phyloP scores from a whole-genome alignment of 306 rosid species.

The Canavalia gladiata region DNA sequence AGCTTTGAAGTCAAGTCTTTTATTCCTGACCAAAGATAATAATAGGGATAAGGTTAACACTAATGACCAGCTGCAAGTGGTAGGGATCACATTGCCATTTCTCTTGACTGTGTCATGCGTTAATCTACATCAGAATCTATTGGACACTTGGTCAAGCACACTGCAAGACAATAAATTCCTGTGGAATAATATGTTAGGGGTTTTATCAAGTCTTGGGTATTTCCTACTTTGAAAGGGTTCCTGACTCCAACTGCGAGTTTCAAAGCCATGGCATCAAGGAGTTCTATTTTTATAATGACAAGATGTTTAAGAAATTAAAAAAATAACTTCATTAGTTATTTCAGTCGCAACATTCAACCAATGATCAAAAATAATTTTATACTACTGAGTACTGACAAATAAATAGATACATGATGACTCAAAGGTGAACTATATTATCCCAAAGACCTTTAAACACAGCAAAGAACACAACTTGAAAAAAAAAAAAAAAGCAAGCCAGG shows the following conservation, averaged over 20 bases:
- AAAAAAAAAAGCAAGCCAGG: slow-evolving; percentile 17
- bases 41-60: background rate
- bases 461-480: slow-evolving; percentile 25
- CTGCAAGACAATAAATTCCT: background rate
- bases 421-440: slow-evolving; percentile 15
- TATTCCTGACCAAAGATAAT: background rate
- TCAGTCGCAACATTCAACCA: slow-evolving; percentile 9
- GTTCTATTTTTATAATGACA: background rate
- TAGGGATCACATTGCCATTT: slow-evolving; percentile 10
- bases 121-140: slow-evolving; percentile 17
- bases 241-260: background rate
- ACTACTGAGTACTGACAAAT: background rate
- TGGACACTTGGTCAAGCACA: background rate
- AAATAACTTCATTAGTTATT: slow-evolving; percentile 10
- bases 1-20: background rate
- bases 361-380: background rate
- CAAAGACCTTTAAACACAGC: slow-evolving; percentile 20
- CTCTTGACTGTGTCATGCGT: background rate
- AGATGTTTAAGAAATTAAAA: background rate
- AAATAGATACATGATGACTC: slow-evolving; percentile 4
- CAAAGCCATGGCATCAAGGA: background rate
- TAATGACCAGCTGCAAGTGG: background rate
- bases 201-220: background rate
- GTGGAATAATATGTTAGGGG: slow-evolving; percentile 3
- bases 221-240: slow-evolving; percentile 31